These are phyloP conservation scores for Musa schizocarpa DNA, from an alignment of 176 grass and related monocot genomes.

Conservation along the genomic window DNA sequence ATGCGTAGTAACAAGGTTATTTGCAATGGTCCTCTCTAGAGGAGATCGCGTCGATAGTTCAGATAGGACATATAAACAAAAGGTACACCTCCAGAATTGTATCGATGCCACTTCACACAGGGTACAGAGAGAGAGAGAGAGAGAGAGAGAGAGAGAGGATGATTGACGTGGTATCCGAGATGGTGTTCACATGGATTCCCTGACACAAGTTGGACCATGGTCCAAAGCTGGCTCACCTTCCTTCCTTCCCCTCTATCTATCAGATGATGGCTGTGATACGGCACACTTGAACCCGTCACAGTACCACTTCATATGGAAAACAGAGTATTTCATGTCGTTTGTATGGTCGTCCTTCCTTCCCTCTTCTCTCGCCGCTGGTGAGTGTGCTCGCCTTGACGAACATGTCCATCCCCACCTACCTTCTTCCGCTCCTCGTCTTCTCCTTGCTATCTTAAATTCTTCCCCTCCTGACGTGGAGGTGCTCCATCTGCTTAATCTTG, in stretches of 20 bases:
- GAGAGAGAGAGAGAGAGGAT: background rate
- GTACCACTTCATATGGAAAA: background rate
- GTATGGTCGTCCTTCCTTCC: background rate
- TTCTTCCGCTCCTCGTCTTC: no score
- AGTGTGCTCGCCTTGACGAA: no score
- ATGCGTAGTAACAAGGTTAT: no score
- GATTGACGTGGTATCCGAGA: background rate
- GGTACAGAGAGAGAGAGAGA: background rate
- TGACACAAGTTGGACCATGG: conserved; percentile 1
- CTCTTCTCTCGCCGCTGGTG: no score
- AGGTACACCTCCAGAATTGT: no score
- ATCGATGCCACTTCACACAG: background rate
- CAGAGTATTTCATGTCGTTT: background rate
- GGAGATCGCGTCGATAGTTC: no score
- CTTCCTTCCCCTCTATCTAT: background rate
- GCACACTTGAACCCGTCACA: background rate
- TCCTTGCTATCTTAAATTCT: no score
- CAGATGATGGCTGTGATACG: background rate
- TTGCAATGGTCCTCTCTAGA: no score
- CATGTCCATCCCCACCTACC: no score
- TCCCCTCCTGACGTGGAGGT: no score
- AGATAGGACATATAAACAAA: no score
- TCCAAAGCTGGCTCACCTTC: background rate
- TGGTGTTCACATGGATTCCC: background rate
- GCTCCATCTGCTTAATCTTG: no score